phyloP scores from a whole-genome alignment of 2,329 filamentous ascomycete species.

The Scedosporium boydii region DNA sequence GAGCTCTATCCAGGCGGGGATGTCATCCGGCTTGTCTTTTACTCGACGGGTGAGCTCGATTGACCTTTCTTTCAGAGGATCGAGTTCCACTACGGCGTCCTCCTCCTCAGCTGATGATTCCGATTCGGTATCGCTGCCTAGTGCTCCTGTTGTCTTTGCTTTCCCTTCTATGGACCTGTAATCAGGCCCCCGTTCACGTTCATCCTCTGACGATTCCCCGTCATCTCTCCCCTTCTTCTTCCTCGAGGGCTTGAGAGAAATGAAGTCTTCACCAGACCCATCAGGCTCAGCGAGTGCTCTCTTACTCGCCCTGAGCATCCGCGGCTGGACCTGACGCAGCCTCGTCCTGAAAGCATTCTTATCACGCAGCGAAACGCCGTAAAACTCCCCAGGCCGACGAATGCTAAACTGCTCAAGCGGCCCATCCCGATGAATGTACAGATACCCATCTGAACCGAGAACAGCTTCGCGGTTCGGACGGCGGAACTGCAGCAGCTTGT shows the following conservation, averaged over 20 bases:
- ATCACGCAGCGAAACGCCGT: neutral
- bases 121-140: constrained; percentile 31
- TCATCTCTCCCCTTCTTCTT: constrained; percentile 27
- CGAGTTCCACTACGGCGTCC: constrained; percentile 22
- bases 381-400: constrained; percentile 29
- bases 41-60: constrained; percentile 54
- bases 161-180: constrained; percentile 60
- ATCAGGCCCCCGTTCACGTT: constrained; percentile 41
- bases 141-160: constrained; percentile 37
- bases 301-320: constrained; percentile 1
- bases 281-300: neutral
- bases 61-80: constrained; percentile 42
- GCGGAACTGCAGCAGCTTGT: constrained; percentile 61
- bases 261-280: constrained; percentile 31
- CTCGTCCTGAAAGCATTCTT: constrained; percentile 8
- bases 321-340: constrained; percentile 2
- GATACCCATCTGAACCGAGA: constrained; percentile 51
- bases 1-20: constrained; percentile 68
- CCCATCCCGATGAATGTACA: constrained; percentile 58
- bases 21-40: constrained; percentile 55
- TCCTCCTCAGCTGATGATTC: constrained; percentile 1
- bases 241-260: constrained; percentile 9
- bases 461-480: constrained; percentile 60
- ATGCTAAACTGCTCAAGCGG: constrained; percentile 47
- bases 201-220: constrained; percentile 18